A percentile compares a stretch with the other conserved stretches of the same genome.
Evolutionary conservation across 345 rosid species (phyloP).

Genomic region (Erodium maritimum): DNA sequence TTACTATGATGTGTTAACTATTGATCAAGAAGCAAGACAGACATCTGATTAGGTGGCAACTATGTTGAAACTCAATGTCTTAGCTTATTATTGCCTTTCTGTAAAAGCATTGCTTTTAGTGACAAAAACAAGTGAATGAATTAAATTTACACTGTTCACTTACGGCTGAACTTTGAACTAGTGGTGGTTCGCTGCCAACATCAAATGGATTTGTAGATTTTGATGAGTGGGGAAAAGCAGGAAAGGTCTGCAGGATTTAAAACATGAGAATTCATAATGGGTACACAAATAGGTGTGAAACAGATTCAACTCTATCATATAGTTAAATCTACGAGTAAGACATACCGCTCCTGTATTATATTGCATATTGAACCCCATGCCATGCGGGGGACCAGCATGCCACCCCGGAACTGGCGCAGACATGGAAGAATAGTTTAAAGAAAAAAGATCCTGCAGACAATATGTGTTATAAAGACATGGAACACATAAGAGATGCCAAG

Average conservation of each 20-base stretch:
- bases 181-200: conserved; percentile 29
- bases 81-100: not conserved
- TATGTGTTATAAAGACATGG: conserved; percentile 1
- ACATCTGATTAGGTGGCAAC: no score
- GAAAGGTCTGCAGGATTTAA: conserved; percentile 34
- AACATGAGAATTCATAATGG: not conserved
- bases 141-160: conserved; percentile 7
- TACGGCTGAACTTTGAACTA: conserved; percentile 48
- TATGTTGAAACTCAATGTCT: not conserved
- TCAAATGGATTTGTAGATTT: conserved; percentile 86
- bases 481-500: not conserved
- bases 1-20: not conserved
- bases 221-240: conserved; percentile 35
- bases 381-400: conserved; percentile 65
- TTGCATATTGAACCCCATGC: conserved; percentile 51
- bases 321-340: conserved; percentile 6
- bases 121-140: not conserved
- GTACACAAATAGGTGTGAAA: not conserved
- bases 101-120: not conserved
- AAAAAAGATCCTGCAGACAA: conserved; percentile 63
- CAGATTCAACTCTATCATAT: not conserved
- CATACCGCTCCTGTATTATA: conserved; percentile 50
- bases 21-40: not conserved
- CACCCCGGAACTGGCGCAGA: conserved; percentile 51
- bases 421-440: conserved; percentile 43